Base-by-base conservation (phyloP, 352 stramenopile genomes). In the Globisporangium uncinulatum region DNA sequence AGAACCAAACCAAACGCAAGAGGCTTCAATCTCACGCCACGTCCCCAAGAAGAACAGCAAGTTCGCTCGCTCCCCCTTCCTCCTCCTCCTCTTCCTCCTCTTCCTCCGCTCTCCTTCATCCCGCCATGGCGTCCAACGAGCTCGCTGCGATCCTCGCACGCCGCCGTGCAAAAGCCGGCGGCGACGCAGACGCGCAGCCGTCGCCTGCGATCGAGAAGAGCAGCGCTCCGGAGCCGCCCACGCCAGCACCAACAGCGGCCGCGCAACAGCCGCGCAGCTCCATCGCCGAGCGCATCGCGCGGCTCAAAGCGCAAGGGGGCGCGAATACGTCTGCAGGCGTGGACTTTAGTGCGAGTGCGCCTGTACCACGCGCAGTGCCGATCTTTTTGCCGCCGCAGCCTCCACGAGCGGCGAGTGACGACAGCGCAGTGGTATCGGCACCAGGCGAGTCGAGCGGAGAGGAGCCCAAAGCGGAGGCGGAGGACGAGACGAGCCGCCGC, bases 101-200 rank as follows among this genome's bases (percentile, higher is more conserved):
- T 17, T 6, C 41, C 41, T 17, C 37, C 37, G 11, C 6, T 8
- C 39, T 44, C 39, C 14, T 21, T 14, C 41, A 14, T 24, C 24
- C 6, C 41, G 2, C 20, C 15, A 92, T 92, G 83, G 78, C 83
- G 53, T 73, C 83, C 63, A 92, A 88, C 68, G 85, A 94, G 69
- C 62, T 94, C 57, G 80, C 82, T 43, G 77, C 85, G 58, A 92
- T 92, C 59, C 73, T 94, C 21, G 85, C 85, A 37, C 74, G 83
- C 19, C 82, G 85, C 46, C 76, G 85, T 31, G 79, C 79, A 32
- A 91, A 92, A 60, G 73, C 76, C 11, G 82, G 80, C 13, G 73
- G 65, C 7, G 75, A 66, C 21, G 73, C 69, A 15, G 68, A 73
- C 15, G 55, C 49, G 11, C 32, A 61, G 2, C 55, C 65, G 0